phyloP scores from a whole-genome alignment of 2,329 filamentous ascomycete genomes.

The Pseudogymnoascus sp. region DNA sequence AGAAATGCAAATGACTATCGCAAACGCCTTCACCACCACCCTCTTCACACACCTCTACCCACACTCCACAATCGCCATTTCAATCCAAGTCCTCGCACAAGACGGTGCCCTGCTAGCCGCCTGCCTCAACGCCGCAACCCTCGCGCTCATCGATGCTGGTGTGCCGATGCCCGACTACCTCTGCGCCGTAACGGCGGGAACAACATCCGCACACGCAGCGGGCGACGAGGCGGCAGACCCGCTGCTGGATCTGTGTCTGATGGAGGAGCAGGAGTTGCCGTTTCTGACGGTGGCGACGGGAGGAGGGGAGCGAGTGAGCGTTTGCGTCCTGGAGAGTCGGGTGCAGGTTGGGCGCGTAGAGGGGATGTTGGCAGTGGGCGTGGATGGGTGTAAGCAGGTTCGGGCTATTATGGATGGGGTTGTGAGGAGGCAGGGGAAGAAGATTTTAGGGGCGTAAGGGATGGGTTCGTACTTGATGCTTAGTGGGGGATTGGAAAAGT shows the following conservation, averaged over 20 bases:
- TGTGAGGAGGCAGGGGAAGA: conserved; percentile 61
- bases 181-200: conserved; percentile 78
- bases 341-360: conserved; percentile 77
- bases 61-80: conserved; percentile 73
- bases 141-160: conserved; percentile 89
- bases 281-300: conserved; percentile 81
- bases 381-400: conserved; percentile 86
- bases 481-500: conserved; percentile 38
- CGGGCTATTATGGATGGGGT: conserved; percentile 72
- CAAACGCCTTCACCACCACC: conserved; percentile 65
- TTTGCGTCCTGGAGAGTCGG: conserved; percentile 78
- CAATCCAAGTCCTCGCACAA: conserved; percentile 78
- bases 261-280: conserved; percentile 82
- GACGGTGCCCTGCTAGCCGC: conserved; percentile 87
- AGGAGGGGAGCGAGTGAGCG: conserved; percentile 63
- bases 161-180: conserved; percentile 94
- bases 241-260: conserved; percentile 67
- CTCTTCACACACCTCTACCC: conserved; percentile 85
- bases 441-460: conserved; percentile 44
- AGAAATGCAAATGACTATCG: conserved; percentile 73
- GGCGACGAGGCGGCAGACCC: conserved; percentile 67
- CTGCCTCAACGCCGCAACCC: conserved; percentile 81
- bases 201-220: conserved; percentile 57
- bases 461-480: not conserved
- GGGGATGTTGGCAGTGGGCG: conserved; percentile 84